Evolutionary conservation across 306 rosid genomes (phyloP).

Genomic region (Dryas octopetala): DNA sequence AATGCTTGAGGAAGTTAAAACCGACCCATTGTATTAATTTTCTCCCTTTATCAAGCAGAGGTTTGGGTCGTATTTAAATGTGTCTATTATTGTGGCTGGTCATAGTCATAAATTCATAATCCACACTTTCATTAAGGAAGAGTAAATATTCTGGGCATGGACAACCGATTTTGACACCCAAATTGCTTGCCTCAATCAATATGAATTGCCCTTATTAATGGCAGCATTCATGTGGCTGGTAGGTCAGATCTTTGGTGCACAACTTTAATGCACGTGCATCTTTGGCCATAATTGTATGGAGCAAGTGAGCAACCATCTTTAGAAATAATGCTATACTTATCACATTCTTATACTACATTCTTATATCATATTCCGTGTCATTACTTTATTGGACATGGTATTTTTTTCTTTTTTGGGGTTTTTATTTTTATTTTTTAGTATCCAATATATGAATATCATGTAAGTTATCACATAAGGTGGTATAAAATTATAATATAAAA

Average conservation of each 20-base stretch:
- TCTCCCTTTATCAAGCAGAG: neutral
- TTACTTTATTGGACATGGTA: too few relatives aligned
- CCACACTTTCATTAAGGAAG: neutral
- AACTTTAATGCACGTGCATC: slow-evolving; percentile 16
- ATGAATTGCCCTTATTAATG: neutral
- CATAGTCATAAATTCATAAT: slow-evolving; percentile 6
- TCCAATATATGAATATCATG: too few relatives aligned
- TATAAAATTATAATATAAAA: too few relatives aligned
- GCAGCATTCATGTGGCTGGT: slow-evolving; percentile 16
- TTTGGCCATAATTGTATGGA: neutral
- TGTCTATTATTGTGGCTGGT: neutral
- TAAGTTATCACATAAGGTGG: too few relatives aligned
- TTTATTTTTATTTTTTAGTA: too few relatives aligned
- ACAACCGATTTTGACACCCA: neutral
- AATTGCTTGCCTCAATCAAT: neutral
- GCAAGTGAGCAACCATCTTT: neutral
- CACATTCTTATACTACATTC: too few relatives aligned
- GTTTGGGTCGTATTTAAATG: neutral
- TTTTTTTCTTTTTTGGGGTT: too few relatives aligned
- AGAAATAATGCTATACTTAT: too few relatives aligned
- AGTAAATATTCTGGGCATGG: slow-evolving; percentile 5
- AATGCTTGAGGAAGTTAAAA: too few relatives aligned
- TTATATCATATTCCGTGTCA: too few relatives aligned
- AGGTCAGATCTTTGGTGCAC: slow-evolving; percentile 23
- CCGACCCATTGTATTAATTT: too few relatives aligned